These are phyloP conservation scores for Acer negundo DNA, from an alignment of 345 rosid species.

Conservation along the genomic window DNA sequence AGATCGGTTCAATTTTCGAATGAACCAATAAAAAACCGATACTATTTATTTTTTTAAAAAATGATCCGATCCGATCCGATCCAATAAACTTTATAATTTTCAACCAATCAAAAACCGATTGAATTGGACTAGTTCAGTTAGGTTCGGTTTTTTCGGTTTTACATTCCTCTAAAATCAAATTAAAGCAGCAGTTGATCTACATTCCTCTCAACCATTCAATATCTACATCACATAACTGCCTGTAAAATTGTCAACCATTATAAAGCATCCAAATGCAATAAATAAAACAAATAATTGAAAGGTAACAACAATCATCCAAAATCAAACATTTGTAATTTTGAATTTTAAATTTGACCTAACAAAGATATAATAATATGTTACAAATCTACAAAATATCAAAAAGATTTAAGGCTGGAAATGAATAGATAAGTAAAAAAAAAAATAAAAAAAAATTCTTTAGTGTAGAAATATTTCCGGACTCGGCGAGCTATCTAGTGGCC, in stretches of 20 bases:
- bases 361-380: background rate
- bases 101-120: no score
- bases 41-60: no score
- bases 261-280: background rate
- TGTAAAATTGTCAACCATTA: background rate
- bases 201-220: background rate
- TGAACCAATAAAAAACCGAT: no score
- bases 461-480: slow-evolving; percentile 78
- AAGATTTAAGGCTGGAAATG: background rate
- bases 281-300: background rate
- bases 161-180: background rate
- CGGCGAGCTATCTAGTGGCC: slow-evolving; percentile 82
- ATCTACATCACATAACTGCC: background rate
- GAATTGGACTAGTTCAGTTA: no score
- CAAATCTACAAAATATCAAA: slow-evolving; percentile 1
- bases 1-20: no score
- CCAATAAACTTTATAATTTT: no score
- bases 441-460: slow-evolving; percentile 48
- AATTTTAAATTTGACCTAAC: background rate
- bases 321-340: background rate
- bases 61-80: no score
- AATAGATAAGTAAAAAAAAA: background rate
- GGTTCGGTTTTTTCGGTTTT: no score
- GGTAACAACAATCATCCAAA: background rate
- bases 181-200: background rate